Conservation (phyloP, 495 filamentous ascomycete species). For the Astrocystis sublimbata region DNA sequence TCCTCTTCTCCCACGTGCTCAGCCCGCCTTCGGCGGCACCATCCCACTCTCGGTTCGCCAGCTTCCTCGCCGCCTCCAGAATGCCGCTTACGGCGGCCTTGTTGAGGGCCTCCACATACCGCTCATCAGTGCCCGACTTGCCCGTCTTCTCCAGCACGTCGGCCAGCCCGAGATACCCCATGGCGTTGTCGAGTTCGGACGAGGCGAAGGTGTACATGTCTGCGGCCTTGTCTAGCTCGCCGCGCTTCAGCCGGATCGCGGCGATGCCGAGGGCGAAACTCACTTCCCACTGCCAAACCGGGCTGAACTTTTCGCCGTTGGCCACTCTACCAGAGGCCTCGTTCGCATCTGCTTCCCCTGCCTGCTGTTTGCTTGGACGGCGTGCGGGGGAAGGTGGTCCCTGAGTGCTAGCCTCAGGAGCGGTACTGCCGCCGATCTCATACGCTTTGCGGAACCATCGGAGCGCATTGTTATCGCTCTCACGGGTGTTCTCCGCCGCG, state of each 20-base stretch:
- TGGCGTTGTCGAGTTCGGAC: constrained; percentile 31
- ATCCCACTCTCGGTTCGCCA: constrained; percentile 19
- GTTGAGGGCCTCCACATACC: constrained; percentile 23
- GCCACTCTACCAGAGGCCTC: not conserved
- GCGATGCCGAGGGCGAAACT: constrained; percentile 30
- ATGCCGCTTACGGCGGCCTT: constrained; percentile 33
- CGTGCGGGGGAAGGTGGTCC: not conserved
- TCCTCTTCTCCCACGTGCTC: constrained; percentile 18
- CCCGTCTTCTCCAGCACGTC: constrained; percentile 24
- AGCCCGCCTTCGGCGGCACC: constrained; percentile 8
- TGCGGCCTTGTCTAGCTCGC: constrained; percentile 21
- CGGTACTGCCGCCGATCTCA: constrained; percentile 1
- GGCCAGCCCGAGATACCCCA: constrained; percentile 27
- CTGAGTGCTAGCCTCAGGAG: not conserved
- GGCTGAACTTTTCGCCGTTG: not conserved
- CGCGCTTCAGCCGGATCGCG: constrained; percentile 22
- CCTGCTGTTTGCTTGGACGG: not conserved
- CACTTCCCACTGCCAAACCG: constrained; percentile 37
- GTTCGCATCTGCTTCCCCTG: not conserved
- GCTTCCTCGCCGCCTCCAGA: constrained; percentile 21
- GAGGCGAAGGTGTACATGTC: constrained; percentile 25
- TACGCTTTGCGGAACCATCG: constrained; percentile 18
- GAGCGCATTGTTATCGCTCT: constrained; percentile 16
- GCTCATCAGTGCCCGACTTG: not conserved
- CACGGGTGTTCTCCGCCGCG: not conserved